Evolutionary conservation across 352 stramenopile species (phyloP), one percentile per base, ranked within the genome.

Genomic region (Phytophthora boehmeriae): DNA sequence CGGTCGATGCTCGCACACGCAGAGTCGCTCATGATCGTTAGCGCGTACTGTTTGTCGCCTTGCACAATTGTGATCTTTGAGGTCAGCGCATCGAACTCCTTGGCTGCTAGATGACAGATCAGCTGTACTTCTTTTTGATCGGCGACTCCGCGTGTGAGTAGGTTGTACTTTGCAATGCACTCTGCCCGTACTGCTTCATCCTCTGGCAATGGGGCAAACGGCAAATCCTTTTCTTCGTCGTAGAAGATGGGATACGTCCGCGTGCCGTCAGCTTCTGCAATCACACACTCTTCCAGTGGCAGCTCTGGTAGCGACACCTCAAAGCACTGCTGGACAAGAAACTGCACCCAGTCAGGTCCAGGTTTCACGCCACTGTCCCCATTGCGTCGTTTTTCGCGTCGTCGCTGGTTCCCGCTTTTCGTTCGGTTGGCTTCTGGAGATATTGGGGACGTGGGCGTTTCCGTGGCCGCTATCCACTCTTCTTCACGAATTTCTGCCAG

Each of bases 281-380:
- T 73, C 32, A 75, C 36, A 25, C 79, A 89, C 17, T 68, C 59
- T 0, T 72, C 54, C 17, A 85, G 39, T 9, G 76, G 58, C 2
- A 83, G 46, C 34, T 86, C 75, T 0, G 56, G 23, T 4, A 89
- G 51, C 0, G 60, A 58, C 23, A 89, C 68, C 34, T 89, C 79
- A 25, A 89, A 89, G 45, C 79, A 89, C 46, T 85, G 76, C 52
- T 89, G 79, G 19, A 86, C 76, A 22, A 89, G 62, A 41, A 78
- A 69, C 45, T 85, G 75, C 19, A 70, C 70, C 30, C 63, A 59
- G 25, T 76, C 67, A 11, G 65, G 51, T 0, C 52, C 57, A 28
- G 44, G 43, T 22, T 64, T 63, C 2, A 49, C 59, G 1, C 36
- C 34, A 22, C 46, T 66, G 17, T 62, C 59, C 2, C 66, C 54